Percentiles rank a stretch among this genome's conserved stretches.
phyloP scores from a whole-genome alignment of 169 alveolate genomes.

The Neospora caninum region DNA sequence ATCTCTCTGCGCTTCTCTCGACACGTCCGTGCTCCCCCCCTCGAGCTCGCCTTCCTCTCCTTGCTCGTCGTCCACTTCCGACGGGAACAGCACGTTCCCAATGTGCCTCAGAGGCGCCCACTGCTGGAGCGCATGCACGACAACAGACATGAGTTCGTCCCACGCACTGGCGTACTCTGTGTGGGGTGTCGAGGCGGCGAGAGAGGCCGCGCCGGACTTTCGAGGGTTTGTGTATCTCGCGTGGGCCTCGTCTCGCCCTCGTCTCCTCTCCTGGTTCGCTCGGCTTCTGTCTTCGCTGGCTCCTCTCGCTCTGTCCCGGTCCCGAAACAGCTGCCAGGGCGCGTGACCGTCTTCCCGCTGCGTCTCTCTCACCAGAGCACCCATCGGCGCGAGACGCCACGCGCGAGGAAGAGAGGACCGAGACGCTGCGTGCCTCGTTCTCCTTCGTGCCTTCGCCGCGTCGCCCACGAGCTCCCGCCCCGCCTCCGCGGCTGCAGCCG shows the following conservation, averaged over 20 bases:
- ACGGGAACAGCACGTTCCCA: no score
- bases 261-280: not conserved
- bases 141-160: not conserved
- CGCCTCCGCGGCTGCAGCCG: not conserved
- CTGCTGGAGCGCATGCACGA: not conserved
- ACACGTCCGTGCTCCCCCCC: not conserved
- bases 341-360: not conserved
- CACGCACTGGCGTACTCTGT: not conserved
- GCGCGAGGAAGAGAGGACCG: not conserved
- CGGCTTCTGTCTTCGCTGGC: not conserved
- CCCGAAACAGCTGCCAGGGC: not conserved
- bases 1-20: not conserved
- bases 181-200: not conserved
- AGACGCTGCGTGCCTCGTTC: not conserved
- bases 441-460: not conserved
- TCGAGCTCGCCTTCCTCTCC: not conserved
- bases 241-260: not conserved
- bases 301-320: not conserved
- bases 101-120: no score
- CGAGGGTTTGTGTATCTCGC: not conserved
- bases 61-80: not conserved
- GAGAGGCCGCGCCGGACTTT: not conserved
- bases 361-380: not conserved
- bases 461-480: not conserved
- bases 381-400: not conserved